Evolutionary conservation across 2,329 filamentous ascomycete genomes (phyloP).

Genomic region (Claviceps spartinae): DNA sequence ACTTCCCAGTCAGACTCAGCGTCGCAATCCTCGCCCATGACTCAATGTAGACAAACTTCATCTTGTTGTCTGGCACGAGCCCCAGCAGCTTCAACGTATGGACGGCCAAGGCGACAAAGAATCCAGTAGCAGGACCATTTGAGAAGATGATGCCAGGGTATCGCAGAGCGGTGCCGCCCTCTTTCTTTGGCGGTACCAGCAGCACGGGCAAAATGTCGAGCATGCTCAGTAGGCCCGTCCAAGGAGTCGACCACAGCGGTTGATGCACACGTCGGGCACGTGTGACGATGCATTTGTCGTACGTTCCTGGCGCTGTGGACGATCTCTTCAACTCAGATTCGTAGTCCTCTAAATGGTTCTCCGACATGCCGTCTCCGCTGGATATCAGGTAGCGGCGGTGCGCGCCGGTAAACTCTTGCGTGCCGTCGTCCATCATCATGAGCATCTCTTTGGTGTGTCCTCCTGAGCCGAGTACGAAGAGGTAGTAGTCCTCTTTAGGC

Average conservation of each 20-base stretch:
- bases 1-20: constrained; percentile 70
- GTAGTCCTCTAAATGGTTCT: constrained; percentile 49
- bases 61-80: constrained; percentile 35
- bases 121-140: constrained; percentile 80
- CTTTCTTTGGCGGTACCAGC: constrained; percentile 17
- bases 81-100: constrained; percentile 33
- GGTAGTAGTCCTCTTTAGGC: constrained; percentile 35
- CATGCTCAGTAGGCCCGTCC: constrained; percentile 54
- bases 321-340: constrained; percentile 19
- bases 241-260: constrained; percentile 56
- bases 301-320: constrained; percentile 30
- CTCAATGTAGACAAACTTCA: constrained; percentile 77
- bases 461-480: constrained; percentile 80
- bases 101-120: constrained; percentile 50
- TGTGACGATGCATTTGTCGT: constrained; percentile 54
- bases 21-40: constrained; percentile 78
- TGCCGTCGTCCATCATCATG: constrained; percentile 56
- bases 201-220: constrained; percentile 46
- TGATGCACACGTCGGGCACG: constrained; percentile 77
- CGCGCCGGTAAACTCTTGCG: constrained; percentile 34
- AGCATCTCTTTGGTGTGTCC: constrained; percentile 95
- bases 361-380: constrained; percentile 57
- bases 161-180: constrained; percentile 11
- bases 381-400: constrained; percentile 74
- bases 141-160: constrained; percentile 68